These are phyloP conservation scores for Parastagonospora nodorum DNA, from an alignment of 2,329 filamentous ascomycete genomes.

Conservation along the genomic window DNA sequence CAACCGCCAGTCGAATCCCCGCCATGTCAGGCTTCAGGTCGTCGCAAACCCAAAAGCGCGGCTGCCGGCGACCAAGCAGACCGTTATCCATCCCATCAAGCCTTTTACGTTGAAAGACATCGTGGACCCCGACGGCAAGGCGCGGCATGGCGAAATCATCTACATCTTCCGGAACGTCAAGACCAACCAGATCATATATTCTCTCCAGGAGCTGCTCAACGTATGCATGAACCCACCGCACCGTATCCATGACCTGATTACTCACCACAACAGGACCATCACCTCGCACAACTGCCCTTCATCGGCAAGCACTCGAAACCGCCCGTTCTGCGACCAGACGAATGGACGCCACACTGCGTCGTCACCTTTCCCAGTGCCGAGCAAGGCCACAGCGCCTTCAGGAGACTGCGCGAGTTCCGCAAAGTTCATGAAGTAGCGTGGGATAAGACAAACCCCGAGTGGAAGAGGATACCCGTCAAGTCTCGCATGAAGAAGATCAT, in stretches of 20 bases:
- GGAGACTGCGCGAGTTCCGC: slow-evolving; percentile 64
- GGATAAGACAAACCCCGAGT: slow-evolving; percentile 49
- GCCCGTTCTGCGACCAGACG: slow-evolving; percentile 62
- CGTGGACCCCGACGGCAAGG: slow-evolving; percentile 27
- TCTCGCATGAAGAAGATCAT: slow-evolving; percentile 60
- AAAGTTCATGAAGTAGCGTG: slow-evolving; percentile 62
- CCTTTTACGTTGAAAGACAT: slow-evolving; percentile 50
- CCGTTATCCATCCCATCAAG: slow-evolving; percentile 19
- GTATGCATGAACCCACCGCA: slow-evolving; percentile 46
- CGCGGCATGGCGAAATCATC: slow-evolving; percentile 61
- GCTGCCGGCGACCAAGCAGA: slow-evolving; percentile 20
- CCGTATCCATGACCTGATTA: neutral
- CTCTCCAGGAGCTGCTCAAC: slow-evolving; percentile 60
- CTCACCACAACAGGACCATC: slow-evolving; percentile 50
- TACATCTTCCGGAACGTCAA: slow-evolving; percentile 66
- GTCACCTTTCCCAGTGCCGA: slow-evolving; percentile 58
- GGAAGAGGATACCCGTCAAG: slow-evolving; percentile 53
- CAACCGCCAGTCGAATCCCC: slow-evolving; percentile 30
- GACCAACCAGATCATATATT: slow-evolving; percentile 69
- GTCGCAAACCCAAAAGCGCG: slow-evolving; percentile 33
- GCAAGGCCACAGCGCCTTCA: slow-evolving; percentile 60
- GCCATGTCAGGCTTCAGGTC: slow-evolving; percentile 25
- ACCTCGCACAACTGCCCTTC: slow-evolving; percentile 64
- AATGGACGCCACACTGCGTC: slow-evolving; percentile 66
- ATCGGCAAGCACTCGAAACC: slow-evolving; percentile 68